These are phyloP conservation scores for Sclerotinia subarctica DNA, from an alignment of 2,329 filamentous ascomycete species.

Conservation along the genomic window DNA sequence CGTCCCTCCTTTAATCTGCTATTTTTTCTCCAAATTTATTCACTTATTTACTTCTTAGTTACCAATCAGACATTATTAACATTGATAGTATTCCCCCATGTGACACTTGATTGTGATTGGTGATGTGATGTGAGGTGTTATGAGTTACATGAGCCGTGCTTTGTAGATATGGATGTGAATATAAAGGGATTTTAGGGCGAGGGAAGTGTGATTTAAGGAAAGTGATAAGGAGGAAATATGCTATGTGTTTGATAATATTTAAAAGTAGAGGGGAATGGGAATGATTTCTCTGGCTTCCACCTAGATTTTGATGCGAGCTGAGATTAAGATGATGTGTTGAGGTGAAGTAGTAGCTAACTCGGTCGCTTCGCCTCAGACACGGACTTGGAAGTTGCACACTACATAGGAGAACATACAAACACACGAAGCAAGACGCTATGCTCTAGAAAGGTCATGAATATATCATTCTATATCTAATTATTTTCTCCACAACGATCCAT, in stretches of 20 bases:
- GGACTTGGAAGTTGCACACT: not conserved
- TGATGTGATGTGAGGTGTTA: not conserved
- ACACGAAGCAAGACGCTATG: not conserved
- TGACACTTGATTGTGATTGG: not conserved
- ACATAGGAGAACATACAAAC: not conserved
- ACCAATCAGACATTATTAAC: not conserved
- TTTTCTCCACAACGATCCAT: not conserved
- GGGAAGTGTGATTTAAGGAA: not conserved
- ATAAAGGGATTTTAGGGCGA: not conserved
- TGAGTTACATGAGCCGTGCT: not conserved
- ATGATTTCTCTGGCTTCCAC: not conserved
- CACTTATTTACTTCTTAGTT: not conserved
- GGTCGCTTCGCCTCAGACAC: not conserved
- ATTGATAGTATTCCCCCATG: too few species aligned
- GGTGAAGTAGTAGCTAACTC: not conserved
- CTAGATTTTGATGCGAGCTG: not conserved
- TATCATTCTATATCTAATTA: slow-evolving; percentile 18
- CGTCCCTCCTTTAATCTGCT: too few species aligned
- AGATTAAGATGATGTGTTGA: not conserved
- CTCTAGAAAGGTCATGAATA: not conserved
- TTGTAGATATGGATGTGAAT: not conserved
- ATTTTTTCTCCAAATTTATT: too few species aligned
- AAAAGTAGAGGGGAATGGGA: not conserved
- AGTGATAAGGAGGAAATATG: not conserved
- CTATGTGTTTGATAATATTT: not conserved